Evolutionary conservation across 176 grass and related monocot genomes (phyloP).

Genomic region (Guadua angustifolia): DNA sequence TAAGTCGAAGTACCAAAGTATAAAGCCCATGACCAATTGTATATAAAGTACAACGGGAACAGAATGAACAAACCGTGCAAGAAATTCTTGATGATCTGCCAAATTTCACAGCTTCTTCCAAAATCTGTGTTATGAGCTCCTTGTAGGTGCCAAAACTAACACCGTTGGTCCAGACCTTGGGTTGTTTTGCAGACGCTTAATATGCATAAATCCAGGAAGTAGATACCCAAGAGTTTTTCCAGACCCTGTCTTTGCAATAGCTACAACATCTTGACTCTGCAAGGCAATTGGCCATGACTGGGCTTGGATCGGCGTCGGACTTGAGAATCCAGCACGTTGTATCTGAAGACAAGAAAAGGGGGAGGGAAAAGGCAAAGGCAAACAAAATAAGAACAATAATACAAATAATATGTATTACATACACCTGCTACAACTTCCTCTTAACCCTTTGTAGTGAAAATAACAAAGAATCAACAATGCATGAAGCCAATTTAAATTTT

Average conservation of each 20-base stretch:
- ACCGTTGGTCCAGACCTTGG: constrained; percentile 80
- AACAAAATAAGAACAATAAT: constrained; percentile 42
- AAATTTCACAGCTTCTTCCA: constrained; percentile 93
- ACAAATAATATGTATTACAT: not conserved
- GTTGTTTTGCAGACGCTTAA: constrained; percentile 79
- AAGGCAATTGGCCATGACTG: constrained; percentile 98
- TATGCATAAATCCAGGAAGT: constrained; percentile 91
- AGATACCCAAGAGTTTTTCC: constrained; percentile 97
- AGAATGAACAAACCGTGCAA: constrained; percentile 71
- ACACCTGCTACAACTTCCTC: constrained; percentile 24
- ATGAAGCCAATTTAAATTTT: constrained; percentile 48
- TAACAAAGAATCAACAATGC: constrained; percentile 48
- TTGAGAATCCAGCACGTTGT: constrained; percentile 77
- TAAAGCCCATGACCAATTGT: not conserved
- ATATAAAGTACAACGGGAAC: constrained; percentile 12
- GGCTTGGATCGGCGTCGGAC: constrained; percentile 95
- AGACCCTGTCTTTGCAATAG: constrained; percentile 96
- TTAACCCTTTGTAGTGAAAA: constrained; percentile 25
- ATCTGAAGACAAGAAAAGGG: constrained; percentile 59
- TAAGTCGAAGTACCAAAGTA: not conserved
- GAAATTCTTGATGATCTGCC: constrained; percentile 84
- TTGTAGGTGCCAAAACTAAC: constrained; percentile 90
- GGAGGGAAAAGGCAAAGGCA: not conserved
- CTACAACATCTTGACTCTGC: constrained; percentile 89
- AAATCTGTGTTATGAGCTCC: constrained; percentile 95